Evolutionary conservation across 1,284 basidiomycete genomes (phyloP).

Genomic region (Cutaneotrichosporon arboriforme): DNA sequence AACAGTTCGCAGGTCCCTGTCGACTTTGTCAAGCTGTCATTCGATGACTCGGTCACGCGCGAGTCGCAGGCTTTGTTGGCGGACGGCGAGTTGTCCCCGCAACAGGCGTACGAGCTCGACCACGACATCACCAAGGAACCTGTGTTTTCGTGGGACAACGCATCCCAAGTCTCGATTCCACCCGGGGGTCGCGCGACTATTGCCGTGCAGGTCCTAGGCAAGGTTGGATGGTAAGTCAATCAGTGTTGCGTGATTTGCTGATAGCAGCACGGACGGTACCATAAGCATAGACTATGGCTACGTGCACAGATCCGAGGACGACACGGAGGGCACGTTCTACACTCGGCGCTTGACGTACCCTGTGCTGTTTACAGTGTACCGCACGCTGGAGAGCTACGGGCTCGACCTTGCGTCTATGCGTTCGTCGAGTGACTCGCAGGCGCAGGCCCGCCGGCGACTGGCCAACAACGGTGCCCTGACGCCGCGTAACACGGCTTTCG

Average conservation of each 20-base stretch:
- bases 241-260: constrained; percentile 34
- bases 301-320: constrained; percentile 50
- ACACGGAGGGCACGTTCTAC: constrained; percentile 56
- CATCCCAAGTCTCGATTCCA: constrained; percentile 53
- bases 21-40: constrained; percentile 76
- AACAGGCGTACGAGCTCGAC: constrained; percentile 86
- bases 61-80: constrained; percentile 68
- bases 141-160: constrained; percentile 67
- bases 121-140: constrained; percentile 71
- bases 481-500: constrained; percentile 7
- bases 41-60: constrained; percentile 79
- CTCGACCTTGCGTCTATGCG: constrained; percentile 64
- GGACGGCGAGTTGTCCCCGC: constrained; percentile 72
- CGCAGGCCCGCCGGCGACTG: not conserved
- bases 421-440: not conserved
- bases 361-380: constrained; percentile 83
- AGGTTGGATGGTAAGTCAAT: constrained; percentile 68
- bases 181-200: constrained; percentile 68
- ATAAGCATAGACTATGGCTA: constrained; percentile 80
- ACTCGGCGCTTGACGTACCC: constrained; percentile 77
- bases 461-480: constrained; percentile 2
- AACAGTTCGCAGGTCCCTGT: constrained; percentile 77
- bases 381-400: constrained; percentile 76
- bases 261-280: constrained; percentile 62
- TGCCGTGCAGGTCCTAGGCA: constrained; percentile 72